Conservation (phyloP, 768 basidiomycete species). For the Amanita inopinata region DNA sequence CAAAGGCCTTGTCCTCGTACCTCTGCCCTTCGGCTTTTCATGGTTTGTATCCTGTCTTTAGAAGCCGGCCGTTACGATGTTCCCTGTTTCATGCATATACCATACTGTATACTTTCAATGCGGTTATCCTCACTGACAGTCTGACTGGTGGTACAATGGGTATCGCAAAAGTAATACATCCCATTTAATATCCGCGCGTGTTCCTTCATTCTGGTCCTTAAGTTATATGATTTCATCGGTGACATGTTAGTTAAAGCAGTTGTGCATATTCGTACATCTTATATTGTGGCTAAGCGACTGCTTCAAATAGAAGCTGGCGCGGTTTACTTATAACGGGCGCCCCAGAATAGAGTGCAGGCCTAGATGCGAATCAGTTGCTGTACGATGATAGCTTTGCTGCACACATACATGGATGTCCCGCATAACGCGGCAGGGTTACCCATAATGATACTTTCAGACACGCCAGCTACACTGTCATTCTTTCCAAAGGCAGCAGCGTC, state of each 20-base stretch:
- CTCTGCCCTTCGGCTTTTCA: not conserved
- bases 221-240: no score
- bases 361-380: conserved; percentile 13
- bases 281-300: conserved; percentile 12
- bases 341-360: conserved; percentile 40
- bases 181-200: not conserved
- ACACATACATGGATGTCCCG: conserved; percentile 81
- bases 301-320: conserved; percentile 40
- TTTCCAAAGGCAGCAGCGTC: conserved; percentile 96
- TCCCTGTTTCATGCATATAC: conserved; percentile 1
- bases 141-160: no score
- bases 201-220: no score
- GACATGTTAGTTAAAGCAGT: not conserved
- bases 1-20: not conserved
- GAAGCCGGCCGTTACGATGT: not conserved
- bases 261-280: not conserved
- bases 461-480: conserved; percentile 89
- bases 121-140: no score
- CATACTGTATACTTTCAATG: no score
- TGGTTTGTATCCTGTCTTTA: not conserved
- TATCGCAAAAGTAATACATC: no score
- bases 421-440: conserved; percentile 91
- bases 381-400: conserved; percentile 1
- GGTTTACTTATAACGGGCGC: conserved; percentile 38
- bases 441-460: conserved; percentile 99